Conservation (phyloP, 1,284 basidiomycete genomes). For the Polyporus tsugae region DNA sequence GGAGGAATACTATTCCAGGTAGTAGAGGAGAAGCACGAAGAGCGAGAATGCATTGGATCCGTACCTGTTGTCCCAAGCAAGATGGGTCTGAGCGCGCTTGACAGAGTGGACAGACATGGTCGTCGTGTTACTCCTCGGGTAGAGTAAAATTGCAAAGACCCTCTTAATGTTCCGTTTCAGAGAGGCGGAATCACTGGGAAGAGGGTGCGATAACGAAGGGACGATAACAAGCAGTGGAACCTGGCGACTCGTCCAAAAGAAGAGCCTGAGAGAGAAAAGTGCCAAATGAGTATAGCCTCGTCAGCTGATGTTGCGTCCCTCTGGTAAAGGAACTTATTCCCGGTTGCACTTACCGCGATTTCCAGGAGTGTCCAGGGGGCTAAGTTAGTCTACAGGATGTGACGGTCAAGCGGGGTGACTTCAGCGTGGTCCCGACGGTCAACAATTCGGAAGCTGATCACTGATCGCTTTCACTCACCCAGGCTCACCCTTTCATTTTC, state of each 20-base stretch:
- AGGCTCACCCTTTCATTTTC: too few relatives aligned
- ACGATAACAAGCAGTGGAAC: not conserved
- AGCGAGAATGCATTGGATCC: conserved; percentile 10
- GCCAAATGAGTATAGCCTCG: not conserved
- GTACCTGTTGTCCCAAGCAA: conserved; percentile 69
- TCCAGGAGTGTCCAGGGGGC: not conserved
- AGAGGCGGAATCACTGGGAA: not conserved
- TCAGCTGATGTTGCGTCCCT: not conserved
- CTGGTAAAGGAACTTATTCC: not conserved
- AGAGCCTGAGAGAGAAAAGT: not conserved
- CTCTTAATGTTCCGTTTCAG: too few relatives aligned
- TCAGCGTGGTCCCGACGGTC: too few relatives aligned
- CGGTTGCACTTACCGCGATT: not conserved
- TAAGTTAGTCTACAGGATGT: not conserved
- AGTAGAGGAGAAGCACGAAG: not conserved
- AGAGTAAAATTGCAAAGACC: not conserved
- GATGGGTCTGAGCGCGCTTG: conserved; percentile 56
- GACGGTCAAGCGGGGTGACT: too few relatives aligned
- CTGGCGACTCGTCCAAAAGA: not conserved
- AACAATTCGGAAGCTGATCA: too few relatives aligned
- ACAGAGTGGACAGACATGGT: conserved; percentile 62
- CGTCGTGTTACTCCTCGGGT: not conserved
- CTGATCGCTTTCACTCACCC: too few relatives aligned
- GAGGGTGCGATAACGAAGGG: not conserved
- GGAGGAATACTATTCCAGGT: conserved; percentile 54